Evolutionary conservation across 2,329 filamentous ascomycete genomes (phyloP).

Genomic region (Sarocladiaceae sp.): DNA sequence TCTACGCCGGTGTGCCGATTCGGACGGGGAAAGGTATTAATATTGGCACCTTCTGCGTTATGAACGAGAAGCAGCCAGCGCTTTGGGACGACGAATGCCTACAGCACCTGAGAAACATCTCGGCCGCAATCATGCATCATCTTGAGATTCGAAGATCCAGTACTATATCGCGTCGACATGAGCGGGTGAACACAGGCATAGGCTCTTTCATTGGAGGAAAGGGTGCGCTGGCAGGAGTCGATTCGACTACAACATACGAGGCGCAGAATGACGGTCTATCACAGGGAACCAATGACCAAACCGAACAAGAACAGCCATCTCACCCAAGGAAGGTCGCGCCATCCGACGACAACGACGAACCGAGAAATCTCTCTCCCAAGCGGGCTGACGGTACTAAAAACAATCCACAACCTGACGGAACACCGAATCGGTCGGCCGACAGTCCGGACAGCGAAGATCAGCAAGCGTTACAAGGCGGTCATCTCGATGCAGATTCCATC

Average conservation of each 20-base stretch:
- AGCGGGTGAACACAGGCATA: slow-evolving; percentile 32
- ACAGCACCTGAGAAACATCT: slow-evolving; percentile 21
- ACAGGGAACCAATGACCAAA: no score
- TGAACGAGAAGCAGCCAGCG: slow-evolving; percentile 14
- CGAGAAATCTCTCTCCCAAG: no score
- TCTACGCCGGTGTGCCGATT: slow-evolving; percentile 39
- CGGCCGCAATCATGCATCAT: slow-evolving; percentile 29
- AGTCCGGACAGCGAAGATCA: not conserved
- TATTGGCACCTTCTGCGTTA: slow-evolving; percentile 35
- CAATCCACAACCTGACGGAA: no score
- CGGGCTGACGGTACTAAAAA: no score
- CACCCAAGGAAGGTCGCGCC: no score
- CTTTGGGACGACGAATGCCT: slow-evolving; percentile 22
- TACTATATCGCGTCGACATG: slow-evolving; percentile 23
- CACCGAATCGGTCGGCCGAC: no score
- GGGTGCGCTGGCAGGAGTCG: slow-evolving; percentile 21
- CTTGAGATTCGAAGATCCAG: slow-evolving; percentile 26
- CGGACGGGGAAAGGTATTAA: slow-evolving; percentile 34
- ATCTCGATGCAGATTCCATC: slow-evolving; percentile 14
- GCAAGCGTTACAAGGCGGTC: not conserved
- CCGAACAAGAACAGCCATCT: no score
- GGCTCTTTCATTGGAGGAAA: slow-evolving; percentile 31
- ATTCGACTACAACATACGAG: no score
- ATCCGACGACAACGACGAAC: no score
- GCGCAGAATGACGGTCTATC: no score